A percentile compares a stretch with the other conserved stretches of the same genome.
Evolutionary conservation across 768 basidiomycete species (phyloP).

Genomic region (Amanita jacksonii): DNA sequence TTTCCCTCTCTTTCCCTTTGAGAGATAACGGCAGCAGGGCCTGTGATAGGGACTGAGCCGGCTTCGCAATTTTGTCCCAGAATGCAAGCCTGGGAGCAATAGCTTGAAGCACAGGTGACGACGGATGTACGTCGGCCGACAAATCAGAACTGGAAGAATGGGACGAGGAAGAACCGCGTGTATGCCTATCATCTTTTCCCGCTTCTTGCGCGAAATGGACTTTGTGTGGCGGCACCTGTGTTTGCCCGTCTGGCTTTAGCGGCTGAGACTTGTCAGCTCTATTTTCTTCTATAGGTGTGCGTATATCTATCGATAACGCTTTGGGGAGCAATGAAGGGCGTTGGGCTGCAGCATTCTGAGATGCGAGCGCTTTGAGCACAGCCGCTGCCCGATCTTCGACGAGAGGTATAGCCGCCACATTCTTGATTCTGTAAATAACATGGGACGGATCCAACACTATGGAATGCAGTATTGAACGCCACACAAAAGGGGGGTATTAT

Average conservation of each 20-base stretch:
- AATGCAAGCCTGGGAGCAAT: conserved; percentile 63
- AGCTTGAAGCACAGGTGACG: conserved; percentile 49
- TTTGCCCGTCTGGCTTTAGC: neutral
- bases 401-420: conserved; percentile 66
- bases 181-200: conserved; percentile 10
- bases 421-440: conserved; percentile 58
- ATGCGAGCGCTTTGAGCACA: conserved; percentile 40
- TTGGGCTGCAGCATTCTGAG: conserved; percentile 34
- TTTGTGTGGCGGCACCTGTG: neutral
- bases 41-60: conserved; percentile 16
- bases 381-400: conserved; percentile 49
- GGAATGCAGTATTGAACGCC: neutral
- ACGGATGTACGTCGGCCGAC: conserved; percentile 41
- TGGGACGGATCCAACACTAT: conserved; percentile 58
- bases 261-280: neutral
- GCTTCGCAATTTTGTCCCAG: conserved; percentile 57
- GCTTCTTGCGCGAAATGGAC: conserved; percentile 1
- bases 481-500: neutral
- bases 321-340: conserved; percentile 37
- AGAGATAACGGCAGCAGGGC: neutral
- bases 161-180: conserved; percentile 24
- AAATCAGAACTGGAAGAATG: conserved; percentile 39
- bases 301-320: conserved; percentile 9
- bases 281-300: neutral
- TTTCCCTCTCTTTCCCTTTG: conserved; percentile 2